Percentiles rank a stretch among this genome's conserved stretches.
Conservation (phyloP, 805 yeast species). For the Wickerhamomyces tratensis region DNA sequence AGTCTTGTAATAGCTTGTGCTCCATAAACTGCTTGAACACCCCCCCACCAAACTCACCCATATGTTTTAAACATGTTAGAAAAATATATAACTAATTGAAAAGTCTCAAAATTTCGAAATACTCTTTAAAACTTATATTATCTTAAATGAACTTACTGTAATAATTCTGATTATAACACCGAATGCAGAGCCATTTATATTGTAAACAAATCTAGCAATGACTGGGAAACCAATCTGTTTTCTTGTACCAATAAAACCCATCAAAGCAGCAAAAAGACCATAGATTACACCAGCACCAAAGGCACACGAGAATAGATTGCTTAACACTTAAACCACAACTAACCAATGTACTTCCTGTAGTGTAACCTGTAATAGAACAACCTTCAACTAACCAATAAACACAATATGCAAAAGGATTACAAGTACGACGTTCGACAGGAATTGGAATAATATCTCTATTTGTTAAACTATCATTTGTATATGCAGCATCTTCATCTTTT, state of each 20-base stretch:
- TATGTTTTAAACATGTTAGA: too few species aligned
- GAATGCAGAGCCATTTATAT: slow-evolving; percentile 24
- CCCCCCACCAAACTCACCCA: slow-evolving; percentile 27
- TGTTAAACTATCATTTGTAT: slow-evolving; percentile 20
- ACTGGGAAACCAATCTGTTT: slow-evolving; percentile 29
- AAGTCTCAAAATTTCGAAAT: too few species aligned
- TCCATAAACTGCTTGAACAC: slow-evolving; percentile 27
- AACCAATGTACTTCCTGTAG: slow-evolving; percentile 22
- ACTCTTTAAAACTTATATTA: too few species aligned
- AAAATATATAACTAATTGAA: slow-evolving; percentile 7
- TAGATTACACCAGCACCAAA: slow-evolving; percentile 19
- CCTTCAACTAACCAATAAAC: slow-evolving; percentile 29
- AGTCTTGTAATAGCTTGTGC: slow-evolving; percentile 25
- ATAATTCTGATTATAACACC: slow-evolving; percentile 26
- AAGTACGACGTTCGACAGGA: slow-evolving; percentile 24
- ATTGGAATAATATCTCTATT: slow-evolving; percentile 31
- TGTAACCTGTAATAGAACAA: slow-evolving; percentile 26
- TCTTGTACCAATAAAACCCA: slow-evolving; percentile 15
- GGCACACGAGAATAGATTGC: slow-evolving; percentile 17
- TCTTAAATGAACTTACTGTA: slow-evolving; percentile 3
- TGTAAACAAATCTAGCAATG: slow-evolving; percentile 26
- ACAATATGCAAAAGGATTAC: slow-evolving; percentile 24
- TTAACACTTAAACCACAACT: slow-evolving; percentile 18
- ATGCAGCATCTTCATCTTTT: slow-evolving; percentile 15
- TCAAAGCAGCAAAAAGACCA: slow-evolving; percentile 16